These are phyloP conservation scores for Colletotrichum sp. DNA, from an alignment of 2,329 filamentous ascomycete genomes.

Conservation along the genomic window DNA sequence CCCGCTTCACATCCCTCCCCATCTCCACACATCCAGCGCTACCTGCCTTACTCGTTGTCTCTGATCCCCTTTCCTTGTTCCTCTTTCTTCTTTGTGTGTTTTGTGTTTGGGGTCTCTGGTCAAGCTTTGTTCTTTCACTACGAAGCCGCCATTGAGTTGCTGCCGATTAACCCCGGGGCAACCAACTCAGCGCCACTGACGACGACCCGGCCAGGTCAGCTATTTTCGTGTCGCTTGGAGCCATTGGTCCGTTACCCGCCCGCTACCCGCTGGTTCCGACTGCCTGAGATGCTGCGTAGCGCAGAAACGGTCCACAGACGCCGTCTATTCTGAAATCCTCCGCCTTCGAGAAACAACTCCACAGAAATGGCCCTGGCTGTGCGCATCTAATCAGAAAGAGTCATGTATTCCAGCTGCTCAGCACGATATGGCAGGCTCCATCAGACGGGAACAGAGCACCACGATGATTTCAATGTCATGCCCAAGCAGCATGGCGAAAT, in stretches of 20 bases:
- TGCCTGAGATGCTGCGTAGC: not conserved
- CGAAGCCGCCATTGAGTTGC: not conserved
- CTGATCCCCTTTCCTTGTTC: not conserved
- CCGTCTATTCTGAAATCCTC: not conserved
- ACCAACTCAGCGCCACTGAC: not conserved
- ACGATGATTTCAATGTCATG: not conserved
- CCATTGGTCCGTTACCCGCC: not conserved
- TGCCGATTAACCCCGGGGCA: not conserved
- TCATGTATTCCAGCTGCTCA: conserved; percentile 5
- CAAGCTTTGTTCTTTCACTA: not conserved
- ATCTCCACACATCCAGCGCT: not conserved
- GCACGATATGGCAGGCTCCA: not conserved
- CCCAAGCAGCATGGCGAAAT: not conserved
- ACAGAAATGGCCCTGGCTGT: not conserved
- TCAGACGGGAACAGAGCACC: not conserved
- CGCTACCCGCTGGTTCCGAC: not conserved
- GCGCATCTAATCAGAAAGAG: not conserved
- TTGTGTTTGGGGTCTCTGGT: not conserved
- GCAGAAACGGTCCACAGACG: not conserved
- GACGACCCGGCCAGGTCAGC: not conserved
- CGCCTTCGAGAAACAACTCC: conserved; percentile 1
- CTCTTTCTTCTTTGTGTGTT: not conserved
- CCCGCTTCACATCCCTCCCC: not conserved
- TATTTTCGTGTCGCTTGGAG: not conserved
- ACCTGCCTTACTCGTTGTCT: not conserved